Conservation (phyloP, 75 land plant genomes). For the Ceratopteris richardii region DNA sequence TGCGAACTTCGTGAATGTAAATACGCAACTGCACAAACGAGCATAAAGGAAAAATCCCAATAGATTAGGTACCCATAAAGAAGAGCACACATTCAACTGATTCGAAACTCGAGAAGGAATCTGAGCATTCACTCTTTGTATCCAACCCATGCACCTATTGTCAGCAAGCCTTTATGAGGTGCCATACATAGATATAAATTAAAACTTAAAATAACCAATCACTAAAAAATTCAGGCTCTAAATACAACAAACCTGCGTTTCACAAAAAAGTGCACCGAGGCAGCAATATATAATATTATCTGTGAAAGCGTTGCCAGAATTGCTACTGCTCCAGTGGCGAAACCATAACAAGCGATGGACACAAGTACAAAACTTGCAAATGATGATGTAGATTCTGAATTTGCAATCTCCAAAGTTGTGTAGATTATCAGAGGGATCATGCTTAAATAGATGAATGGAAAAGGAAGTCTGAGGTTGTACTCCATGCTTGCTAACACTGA, state of each 20-base stretch:
- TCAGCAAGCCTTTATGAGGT: neutral
- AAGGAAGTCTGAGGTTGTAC: slow-evolving; percentile 59
- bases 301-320: slow-evolving; percentile 43
- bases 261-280: slow-evolving; percentile 51
- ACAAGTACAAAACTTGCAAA: slow-evolving; percentile 43
- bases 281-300: slow-evolving; percentile 48
- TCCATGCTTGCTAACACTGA: slow-evolving; percentile 72
- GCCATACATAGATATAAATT: too few relatives aligned
- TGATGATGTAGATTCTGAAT: slow-evolving; percentile 40
- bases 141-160: neutral
- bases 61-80: slow-evolving; percentile 2
- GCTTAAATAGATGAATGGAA: slow-evolving; percentile 42
- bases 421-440: slow-evolving; percentile 50
- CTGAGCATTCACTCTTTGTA: neutral
- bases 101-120: neutral
- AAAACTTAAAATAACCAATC: too few relatives aligned
- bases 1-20: neutral
- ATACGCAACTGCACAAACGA: neutral
- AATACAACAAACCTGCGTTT: slow-evolving; percentile 51
- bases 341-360: slow-evolving; percentile 46
- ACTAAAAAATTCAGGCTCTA: too few relatives aligned
- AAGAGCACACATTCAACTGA: neutral
- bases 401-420: slow-evolving; percentile 29
- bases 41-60: neutral
- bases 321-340: slow-evolving; percentile 71